Percentiles rank a stretch among this genome's conserved stretches.
Conservation (phyloP, 2,329 filamentous ascomycete species). For the Fusarium sp. region DNA sequence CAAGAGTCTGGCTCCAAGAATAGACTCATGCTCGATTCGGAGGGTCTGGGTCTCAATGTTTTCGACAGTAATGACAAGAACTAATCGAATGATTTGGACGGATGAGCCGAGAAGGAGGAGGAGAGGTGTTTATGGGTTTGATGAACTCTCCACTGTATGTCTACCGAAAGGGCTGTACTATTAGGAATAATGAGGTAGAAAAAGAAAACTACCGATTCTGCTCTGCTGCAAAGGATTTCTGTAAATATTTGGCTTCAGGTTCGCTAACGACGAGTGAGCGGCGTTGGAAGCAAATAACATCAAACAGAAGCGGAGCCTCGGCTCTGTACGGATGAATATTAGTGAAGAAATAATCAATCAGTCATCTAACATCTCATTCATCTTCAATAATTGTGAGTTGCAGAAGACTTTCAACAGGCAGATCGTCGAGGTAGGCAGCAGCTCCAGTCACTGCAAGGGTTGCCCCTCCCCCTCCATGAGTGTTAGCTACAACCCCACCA, state of each 20-base stretch:
- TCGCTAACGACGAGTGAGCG: not conserved
- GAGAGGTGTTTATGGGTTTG: conserved; percentile 29
- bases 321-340: not conserved
- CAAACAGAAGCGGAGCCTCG: not conserved
- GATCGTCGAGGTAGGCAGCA: conserved; percentile 14
- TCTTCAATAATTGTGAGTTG: no score
- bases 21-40: conserved; percentile 91
- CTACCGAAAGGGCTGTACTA: conserved; percentile 49
- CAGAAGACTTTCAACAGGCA: not conserved
- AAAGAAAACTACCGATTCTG: conserved; percentile 43
- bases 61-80: conserved; percentile 65
- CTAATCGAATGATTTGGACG: conserved; percentile 4
- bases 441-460: conserved; percentile 11
- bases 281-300: not conserved
- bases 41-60: conserved; percentile 92
- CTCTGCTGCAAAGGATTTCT: conserved; percentile 17
- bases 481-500: conserved; percentile 43
- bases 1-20: conserved; percentile 90
- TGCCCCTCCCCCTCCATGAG: conserved; percentile 38
- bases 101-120: conserved; percentile 1
- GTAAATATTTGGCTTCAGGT: not conserved
- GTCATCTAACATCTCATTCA: not conserved
- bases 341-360: not conserved
- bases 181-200: conserved; percentile 46
- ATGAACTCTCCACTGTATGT: conserved; percentile 63